Conservation (phyloP, 805 yeast species). For the Grigorovia jiainica region DNA sequence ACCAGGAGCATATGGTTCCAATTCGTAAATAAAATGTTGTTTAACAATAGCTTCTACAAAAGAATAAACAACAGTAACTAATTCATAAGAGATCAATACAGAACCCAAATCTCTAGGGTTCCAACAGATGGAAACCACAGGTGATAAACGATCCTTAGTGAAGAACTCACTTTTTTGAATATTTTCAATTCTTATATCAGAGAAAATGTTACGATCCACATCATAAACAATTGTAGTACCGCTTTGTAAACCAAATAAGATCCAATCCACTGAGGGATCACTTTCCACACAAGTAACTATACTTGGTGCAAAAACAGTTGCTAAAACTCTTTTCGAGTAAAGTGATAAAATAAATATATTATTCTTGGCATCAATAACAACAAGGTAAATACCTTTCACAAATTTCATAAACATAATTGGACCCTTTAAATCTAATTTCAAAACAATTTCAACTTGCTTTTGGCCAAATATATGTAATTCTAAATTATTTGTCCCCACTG, state of each 20-base stretch:
- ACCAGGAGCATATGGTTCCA: constrained; percentile 65
- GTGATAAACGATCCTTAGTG: constrained; percentile 49
- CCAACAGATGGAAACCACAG: constrained; percentile 60
- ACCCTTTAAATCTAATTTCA: constrained; percentile 41
- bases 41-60: constrained; percentile 51
- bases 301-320: constrained; percentile 53
- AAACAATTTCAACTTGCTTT: constrained; percentile 60
- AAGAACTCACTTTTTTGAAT: constrained; percentile 51
- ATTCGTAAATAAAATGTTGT: constrained; percentile 46
- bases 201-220: constrained; percentile 62
- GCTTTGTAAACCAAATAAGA: constrained; percentile 67
- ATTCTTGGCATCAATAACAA: constrained; percentile 56
- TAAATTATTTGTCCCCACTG: constrained; percentile 62
- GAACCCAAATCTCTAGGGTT: constrained; percentile 87
- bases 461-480: constrained; percentile 80
- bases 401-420: constrained; percentile 51
- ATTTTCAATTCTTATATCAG: constrained; percentile 61
- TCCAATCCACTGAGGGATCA: constrained; percentile 87
- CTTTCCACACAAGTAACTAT: constrained; percentile 58
- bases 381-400: constrained; percentile 72
- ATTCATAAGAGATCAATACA: constrained; percentile 61
- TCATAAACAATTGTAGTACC: constrained; percentile 70
- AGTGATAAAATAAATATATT: constrained; percentile 63
- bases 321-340: constrained; percentile 49
- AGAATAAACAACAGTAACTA: constrained; percentile 61